phyloP scores from a whole-genome alignment of 192 early-diverging fungal species.

The Chytriomyces hyalinus region DNA sequence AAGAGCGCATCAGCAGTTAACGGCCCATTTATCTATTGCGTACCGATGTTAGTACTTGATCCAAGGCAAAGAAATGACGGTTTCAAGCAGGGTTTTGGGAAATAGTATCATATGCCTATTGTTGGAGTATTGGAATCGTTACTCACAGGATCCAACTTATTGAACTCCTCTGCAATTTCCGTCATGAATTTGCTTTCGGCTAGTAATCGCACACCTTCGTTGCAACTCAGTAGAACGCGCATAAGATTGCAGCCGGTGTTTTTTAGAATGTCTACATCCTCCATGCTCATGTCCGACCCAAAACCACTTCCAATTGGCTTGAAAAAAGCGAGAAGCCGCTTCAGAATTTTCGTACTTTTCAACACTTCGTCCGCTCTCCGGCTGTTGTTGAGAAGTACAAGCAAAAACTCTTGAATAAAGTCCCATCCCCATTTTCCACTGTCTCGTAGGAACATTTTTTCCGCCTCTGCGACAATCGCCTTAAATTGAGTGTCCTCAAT shows the following conservation, averaged over 20 bases:
- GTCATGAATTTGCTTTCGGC: conserved; percentile 70
- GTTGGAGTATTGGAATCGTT: neutral
- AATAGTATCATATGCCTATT: neutral
- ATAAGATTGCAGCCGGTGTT: conserved; percentile 74
- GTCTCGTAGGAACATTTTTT: conserved; percentile 73
- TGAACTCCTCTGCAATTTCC: conserved; percentile 75
- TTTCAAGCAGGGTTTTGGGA: neutral
- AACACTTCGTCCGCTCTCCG: conserved; percentile 77
- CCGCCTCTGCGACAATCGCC: conserved; percentile 68
- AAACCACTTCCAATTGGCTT: conserved; percentile 55
- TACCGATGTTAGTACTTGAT: conserved; percentile 23
- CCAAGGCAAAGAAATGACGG: conserved; percentile 35
- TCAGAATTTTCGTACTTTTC: conserved; percentile 72
- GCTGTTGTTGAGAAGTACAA: conserved; percentile 76
- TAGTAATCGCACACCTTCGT: conserved; percentile 73
- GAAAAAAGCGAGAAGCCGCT: conserved; percentile 75
- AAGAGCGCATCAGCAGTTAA: conserved; percentile 56
- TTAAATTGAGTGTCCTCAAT: conserved; percentile 78
- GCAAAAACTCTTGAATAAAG: conserved; percentile 72
- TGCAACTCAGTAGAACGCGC: conserved; percentile 61
- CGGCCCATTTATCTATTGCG: conserved; percentile 19
- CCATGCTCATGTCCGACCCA: conserved; percentile 60
- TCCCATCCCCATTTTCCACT: conserved; percentile 83
- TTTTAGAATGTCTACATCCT: neutral
- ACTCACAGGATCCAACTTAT: conserved; percentile 69